Base-by-base conservation (phyloP, 495 filamentous ascomycete species). In the Immersiella caudata region DNA sequence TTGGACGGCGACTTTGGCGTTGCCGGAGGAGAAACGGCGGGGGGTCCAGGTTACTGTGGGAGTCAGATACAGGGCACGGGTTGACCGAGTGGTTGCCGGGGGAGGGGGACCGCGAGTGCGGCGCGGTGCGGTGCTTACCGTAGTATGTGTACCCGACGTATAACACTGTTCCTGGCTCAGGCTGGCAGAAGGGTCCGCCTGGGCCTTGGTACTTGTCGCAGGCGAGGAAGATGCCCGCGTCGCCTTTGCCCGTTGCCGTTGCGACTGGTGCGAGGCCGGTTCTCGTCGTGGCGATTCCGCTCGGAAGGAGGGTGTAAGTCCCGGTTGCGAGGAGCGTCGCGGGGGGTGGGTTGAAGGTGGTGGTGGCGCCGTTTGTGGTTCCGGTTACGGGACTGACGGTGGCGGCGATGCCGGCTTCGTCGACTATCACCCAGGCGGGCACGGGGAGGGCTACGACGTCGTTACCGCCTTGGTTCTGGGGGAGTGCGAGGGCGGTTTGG, bases 41-140 rank as follows among this genome's bases (percentile, higher is more conserved):
- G 70, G 65, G 16, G 62, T 54, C 76, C 76, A 78, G 60, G 74
- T 76, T 51, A 78, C 76, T 78, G 25, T 22, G n/a, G 24, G 54
- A 57, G 54, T 21, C 33, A 64, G 51, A 22, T 0, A 20, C 11
- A 35, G 51, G 52, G 25, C 22, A 35, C 2, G 58, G n/a, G 16
- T 26, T 16, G 59, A 12, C 6, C 0, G 52, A 59, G 49, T 33
- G 40, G 58, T 20, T 50, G 20, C 25, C 4, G 22, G n/a, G n/a
- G n/a, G n/a, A n/a, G n/a, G 50, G 27, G 40, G 40, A 6, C 16
- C 40, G 20, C 1, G 60, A 33, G 56, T 20, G 12, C 12, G 54
- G 33, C 18, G 21, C 9, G n/a, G n/a, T n/a, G n/a, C n/a, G n/a
- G n/a, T n/a, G 46, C 62, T 60, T 46, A 76, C 75, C 68, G 55